phyloP scores from a whole-genome alignment of 78 protist species.

The Parvularia atlantis region DNA sequence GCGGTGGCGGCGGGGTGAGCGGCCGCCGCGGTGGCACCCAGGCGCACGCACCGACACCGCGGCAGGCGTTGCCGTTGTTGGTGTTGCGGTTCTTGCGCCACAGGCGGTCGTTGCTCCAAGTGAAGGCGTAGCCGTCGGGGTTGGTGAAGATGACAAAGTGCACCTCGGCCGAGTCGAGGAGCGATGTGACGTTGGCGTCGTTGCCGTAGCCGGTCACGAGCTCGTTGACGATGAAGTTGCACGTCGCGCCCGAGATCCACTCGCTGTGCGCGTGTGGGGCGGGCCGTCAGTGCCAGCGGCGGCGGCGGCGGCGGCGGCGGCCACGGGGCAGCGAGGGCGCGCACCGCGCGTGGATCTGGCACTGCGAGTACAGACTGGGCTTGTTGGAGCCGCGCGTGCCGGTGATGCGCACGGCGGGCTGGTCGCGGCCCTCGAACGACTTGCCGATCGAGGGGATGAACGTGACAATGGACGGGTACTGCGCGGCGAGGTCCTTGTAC shows the following conservation, averaged over 20 bases:
- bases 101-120: constrained; percentile 19
- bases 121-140: constrained; percentile 35
- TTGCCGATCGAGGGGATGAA: constrained; percentile 1
- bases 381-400: neutral
- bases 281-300: too few relatives aligned
- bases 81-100: constrained; percentile 32
- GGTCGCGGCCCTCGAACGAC: neutral
- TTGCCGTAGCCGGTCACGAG: neutral
- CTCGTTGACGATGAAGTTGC: neutral
- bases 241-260: neutral
- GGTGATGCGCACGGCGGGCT: neutral
- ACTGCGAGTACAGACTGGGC: neutral
- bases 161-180: neutral
- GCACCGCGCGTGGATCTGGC: constrained; percentile 31
- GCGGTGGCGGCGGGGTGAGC: too few relatives aligned
- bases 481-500: neutral
- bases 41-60: too few relatives aligned
- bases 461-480: neutral
- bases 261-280: too few relatives aligned
- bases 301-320: constrained; percentile 29
- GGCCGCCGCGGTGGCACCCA: neutral
- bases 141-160: constrained; percentile 13
- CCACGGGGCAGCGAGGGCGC: constrained; percentile 36
- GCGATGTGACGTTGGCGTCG: neutral
- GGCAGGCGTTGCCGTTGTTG: constrained; percentile 13